Evolutionary conservation across 495 filamentous ascomycete genomes (phyloP).

Genomic region (Xylaria nigripes): DNA sequence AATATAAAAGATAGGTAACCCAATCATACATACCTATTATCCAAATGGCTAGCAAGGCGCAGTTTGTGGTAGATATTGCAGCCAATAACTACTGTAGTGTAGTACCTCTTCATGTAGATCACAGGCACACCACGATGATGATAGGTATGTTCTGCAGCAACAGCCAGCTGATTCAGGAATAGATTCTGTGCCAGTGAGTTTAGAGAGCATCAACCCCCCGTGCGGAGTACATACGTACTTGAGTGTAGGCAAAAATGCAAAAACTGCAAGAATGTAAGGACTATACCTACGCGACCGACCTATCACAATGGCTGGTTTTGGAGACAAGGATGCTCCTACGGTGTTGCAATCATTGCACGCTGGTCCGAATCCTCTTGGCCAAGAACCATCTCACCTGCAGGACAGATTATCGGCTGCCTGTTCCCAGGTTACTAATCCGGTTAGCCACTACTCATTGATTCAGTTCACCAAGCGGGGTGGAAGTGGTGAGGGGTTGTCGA

Average conservation of each 20-base stretch:
- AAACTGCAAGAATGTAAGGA: not conserved
- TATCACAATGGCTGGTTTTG: not conserved
- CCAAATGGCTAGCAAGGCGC: constrained; percentile 6
- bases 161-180: not conserved
- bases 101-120: not conserved
- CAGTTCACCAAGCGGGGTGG: not conserved
- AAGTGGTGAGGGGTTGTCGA: not conserved
- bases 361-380: no score
- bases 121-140: not conserved
- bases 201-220: not conserved
- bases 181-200: not conserved
- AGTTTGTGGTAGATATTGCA: constrained; percentile 1
- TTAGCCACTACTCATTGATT: not conserved
- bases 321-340: no score
- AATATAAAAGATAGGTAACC: not conserved
- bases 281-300: no score
- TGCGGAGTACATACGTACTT: no score
- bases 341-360: no score
- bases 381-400: no score
- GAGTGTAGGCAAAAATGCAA: no score
- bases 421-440: no score
- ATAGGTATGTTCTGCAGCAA: constrained; percentile 4
- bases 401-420: no score
- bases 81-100: not conserved
- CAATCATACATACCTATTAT: not conserved